phyloP scores from a whole-genome alignment of 1,284 basidiomycete species.

The Coniophora puteana region DNA sequence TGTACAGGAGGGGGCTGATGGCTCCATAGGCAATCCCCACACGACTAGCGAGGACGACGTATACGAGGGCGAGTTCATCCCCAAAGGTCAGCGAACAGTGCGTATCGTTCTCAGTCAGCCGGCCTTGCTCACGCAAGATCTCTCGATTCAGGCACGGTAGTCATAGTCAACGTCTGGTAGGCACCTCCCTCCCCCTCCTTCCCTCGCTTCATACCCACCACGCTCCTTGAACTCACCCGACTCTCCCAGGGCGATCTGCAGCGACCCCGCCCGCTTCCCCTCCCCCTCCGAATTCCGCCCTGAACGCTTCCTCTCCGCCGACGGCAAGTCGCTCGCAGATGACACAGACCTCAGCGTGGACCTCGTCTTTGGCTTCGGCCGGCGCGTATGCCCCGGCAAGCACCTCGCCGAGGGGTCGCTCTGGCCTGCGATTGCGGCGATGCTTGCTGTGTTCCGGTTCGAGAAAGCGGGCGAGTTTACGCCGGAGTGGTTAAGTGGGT shows the following conservation, averaged over 20 bases:
- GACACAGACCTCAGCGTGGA: too few relatives aligned
- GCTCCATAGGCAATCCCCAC: not conserved
- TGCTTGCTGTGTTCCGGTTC: not conserved
- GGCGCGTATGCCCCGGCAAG: too few relatives aligned
- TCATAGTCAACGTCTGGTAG: not conserved
- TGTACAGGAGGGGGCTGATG: too few relatives aligned
- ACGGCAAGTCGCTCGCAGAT: not conserved
- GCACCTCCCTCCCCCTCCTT: too few relatives aligned
- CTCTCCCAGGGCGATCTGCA: not conserved
- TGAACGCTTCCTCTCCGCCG: not conserved
- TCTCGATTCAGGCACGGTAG: not conserved
- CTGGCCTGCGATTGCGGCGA: conserved; percentile 1
- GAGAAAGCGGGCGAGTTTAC: not conserved
- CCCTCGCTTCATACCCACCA: too few relatives aligned
- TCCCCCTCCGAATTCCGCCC: not conserved
- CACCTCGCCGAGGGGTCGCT: not conserved
- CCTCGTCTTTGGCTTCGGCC: too few relatives aligned
- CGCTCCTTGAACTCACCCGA: too few relatives aligned
- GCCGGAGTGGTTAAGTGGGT: not conserved
- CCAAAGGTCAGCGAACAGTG: not conserved
- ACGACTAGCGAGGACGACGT: not conserved
- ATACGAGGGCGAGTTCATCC: not conserved
- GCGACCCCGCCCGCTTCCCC: not conserved
- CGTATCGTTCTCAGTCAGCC: not conserved
- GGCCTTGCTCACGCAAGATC: not conserved